Base-by-base conservation (phyloP, 306 rosid genomes). In the Cucumis melo region DNA sequence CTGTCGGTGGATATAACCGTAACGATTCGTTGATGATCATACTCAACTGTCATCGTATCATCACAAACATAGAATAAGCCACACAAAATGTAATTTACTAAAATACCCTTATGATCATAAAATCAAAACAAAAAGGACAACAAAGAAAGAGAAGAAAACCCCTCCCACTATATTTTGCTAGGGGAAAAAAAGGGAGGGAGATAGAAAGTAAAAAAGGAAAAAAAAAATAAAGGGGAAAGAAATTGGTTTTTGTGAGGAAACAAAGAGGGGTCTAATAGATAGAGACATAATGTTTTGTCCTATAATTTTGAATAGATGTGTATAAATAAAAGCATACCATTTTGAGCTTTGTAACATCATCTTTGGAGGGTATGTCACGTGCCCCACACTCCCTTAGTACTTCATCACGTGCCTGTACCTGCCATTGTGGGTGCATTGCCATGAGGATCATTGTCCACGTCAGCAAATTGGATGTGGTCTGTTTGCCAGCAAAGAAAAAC, bases 361-460 rank as follows among this genome's bases (percentile, higher is more conserved):
- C 96, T 63, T 92, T 95, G 80, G 92, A 71, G 60, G 99, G 99
- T 5, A 81, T 70, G 78, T 87, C 98, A 89, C 97, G 97, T 89
- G 99, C 46, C 62, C 98, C 98, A 27, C 98, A 95, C 82, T 89
- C 85, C 59, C 81, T 82, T 4, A 88, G 87, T 51, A 92, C 83
- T 88, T 95, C 99, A 7, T 85, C 98, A 87, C 99, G 98, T 90
- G 99, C 99, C 81, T 59, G 83, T 27, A 78, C 80, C 85, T 95
- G 99, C 99, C 99, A 95, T 0, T 85, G 92, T 63, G 98, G 98
- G 89, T 95, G 99, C 97, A 92, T 95, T 21, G 99, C 98, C 14
- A 95, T 84, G 48, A 95, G 97, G 75, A 91, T 87, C 81, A 91
- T 91, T 23, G 99, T 85, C 99, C 99, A 95, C 87, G 99, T 95